phyloP scores from a whole-genome alignment of 2,329 filamentous ascomycete species.

The Colletotrichum sublineola region DNA sequence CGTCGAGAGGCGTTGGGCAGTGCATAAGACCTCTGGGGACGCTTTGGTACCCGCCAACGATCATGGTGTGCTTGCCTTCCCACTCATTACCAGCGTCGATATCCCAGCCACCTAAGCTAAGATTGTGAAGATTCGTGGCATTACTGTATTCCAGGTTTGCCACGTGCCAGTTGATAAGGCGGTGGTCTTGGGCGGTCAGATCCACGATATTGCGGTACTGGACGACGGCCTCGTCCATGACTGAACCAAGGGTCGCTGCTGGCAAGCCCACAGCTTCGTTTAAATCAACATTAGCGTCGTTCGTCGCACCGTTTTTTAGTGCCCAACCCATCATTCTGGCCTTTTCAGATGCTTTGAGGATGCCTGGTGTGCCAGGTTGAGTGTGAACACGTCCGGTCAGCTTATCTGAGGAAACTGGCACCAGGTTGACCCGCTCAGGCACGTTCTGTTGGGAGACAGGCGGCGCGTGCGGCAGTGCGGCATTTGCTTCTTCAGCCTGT shows the following conservation, averaged over 20 bases:
- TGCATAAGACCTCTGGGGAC: slow-evolving; percentile 89
- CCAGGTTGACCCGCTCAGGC: slow-evolving; percentile 66
- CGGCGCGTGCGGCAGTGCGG: slow-evolving; percentile 69
- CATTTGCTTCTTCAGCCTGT: slow-evolving; percentile 78
- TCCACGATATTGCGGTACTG: slow-evolving; percentile 90
- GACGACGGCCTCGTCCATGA: slow-evolving; percentile 89
- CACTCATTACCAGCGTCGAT: slow-evolving; percentile 98
- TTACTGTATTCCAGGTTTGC: slow-evolving; percentile 99
- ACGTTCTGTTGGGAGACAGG: slow-evolving; percentile 67
- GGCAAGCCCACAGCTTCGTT: slow-evolving; percentile 72
- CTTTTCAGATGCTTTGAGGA: slow-evolving; percentile 81
- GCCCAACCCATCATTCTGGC: slow-evolving; percentile 87
- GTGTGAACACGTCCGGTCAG: slow-evolving; percentile 80
- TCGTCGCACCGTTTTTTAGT: slow-evolving; percentile 73
- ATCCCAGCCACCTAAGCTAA: slow-evolving; percentile 94
- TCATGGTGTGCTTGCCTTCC: slow-evolving; percentile 93
- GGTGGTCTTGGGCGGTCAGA: slow-evolving; percentile 86
- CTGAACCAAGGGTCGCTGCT: slow-evolving; percentile 85
- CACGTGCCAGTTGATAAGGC: slow-evolving; percentile 97
- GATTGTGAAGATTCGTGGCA: slow-evolving; percentile 85
- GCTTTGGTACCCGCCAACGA: slow-evolving; percentile 93
- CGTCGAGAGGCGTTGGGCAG: slow-evolving; percentile 80
- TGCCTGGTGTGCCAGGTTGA: slow-evolving; percentile 76
- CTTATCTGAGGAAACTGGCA: slow-evolving; percentile 75
- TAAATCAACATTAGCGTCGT: slow-evolving; percentile 78